Conservation (phyloP, 306 rosid genomes). For the Castanospermum australe region DNA sequence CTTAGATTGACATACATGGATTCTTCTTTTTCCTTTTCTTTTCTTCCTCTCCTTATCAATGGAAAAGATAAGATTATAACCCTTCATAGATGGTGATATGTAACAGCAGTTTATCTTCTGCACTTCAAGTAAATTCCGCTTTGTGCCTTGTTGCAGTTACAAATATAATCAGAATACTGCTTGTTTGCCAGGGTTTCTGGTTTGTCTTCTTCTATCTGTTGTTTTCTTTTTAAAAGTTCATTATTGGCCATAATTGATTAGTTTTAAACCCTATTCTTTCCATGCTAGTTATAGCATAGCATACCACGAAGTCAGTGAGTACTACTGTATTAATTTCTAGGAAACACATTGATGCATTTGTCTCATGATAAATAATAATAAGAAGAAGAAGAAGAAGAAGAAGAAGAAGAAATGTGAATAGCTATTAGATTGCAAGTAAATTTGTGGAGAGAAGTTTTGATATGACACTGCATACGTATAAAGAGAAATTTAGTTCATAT, state of each 20-base stretch:
- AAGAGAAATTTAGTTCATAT: too few relatives aligned
- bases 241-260: background rate
- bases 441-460: too few relatives aligned
- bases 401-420: background rate
- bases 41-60: background rate
- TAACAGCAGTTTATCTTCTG: background rate
- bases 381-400: background rate
- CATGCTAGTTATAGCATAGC: background rate
- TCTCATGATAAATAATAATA: too few relatives aligned
- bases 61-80: background rate
- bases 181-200: background rate
- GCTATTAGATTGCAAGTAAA: background rate
- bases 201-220: background rate
- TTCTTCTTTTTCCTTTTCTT: too few relatives aligned
- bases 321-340: background rate
- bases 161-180: too few relatives aligned
- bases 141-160: background rate
- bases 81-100: background rate
- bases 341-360: background rate
- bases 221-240: background rate
- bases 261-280: background rate
- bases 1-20: too few relatives aligned
- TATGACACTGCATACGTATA: too few relatives aligned
- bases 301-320: background rate
- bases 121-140: background rate